Evolutionary conservation across 2,329 filamentous ascomycete genomes (phyloP), one percentile per base, ranked within the genome.

Genomic region (Phialophora chinensis): DNA sequence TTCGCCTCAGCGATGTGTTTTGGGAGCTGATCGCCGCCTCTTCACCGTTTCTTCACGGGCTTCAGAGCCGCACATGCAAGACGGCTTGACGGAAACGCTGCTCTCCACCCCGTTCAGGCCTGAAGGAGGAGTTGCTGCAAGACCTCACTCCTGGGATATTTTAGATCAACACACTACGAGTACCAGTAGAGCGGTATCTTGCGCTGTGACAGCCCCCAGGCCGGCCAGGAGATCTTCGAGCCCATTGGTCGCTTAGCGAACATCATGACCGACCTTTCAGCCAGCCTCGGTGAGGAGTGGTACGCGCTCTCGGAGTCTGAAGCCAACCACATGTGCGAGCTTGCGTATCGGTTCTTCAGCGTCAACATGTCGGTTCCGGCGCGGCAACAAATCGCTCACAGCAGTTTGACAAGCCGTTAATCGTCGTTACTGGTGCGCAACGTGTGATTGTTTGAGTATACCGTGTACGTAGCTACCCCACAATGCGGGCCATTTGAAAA

Each of bases 181-280:
- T 25, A 31, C 47, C 12, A n/a, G 35, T 52, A 17, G 53, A 55
- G 17, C 12, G 17, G 53, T 27, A 61, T 53, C 59, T 53, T 8
- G 23, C 35, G 27, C 49, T 52, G 29, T 53, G 23, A 29, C 6
- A 27, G 44, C n/a, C 8, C 25, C 25, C 20, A 2, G 49, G 14
- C 10, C n/a, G 14, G 49, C 49, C 49, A 27, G 11, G 49, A 2
- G 23, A 55, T 10, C 29, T 55, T 33, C 12, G 23, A 53, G 49
- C 49, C 20, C 23, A 53, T 53, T 53, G 10, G 10, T 27, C 23
- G 10, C 12, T 4, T 8, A 27, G 6, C 20, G 49, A 53, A 53
- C n/a, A 29, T 27, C 7, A 29, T 29, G 49, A 53, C 27, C 49
- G 27, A 17, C 53, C 25, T n/a, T 29, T 55, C 53, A 55, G 53